A percentile compares a stretch with the other conserved stretches of the same genome.
Evolutionary conservation across 192 early-diverging fungal genomes (phyloP).

Genomic region (Phycomyces nitens): DNA sequence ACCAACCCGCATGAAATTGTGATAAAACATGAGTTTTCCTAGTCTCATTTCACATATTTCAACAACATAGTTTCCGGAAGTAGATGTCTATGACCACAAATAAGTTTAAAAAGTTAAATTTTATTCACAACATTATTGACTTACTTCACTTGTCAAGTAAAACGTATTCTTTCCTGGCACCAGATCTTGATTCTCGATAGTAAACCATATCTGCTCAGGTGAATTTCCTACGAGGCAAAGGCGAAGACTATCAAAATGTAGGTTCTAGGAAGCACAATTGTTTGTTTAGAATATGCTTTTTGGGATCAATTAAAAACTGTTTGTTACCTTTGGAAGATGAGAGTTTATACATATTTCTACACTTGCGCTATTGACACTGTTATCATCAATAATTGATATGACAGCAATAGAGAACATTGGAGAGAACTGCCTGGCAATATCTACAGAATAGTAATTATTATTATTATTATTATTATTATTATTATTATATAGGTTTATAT

Average conservation of each 20-base stretch:
- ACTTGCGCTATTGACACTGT: constrained; percentile 53
- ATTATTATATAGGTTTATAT: not conserved
- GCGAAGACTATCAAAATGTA: constrained; percentile 44
- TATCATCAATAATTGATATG: constrained; percentile 53
- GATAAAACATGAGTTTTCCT: constrained; percentile 56
- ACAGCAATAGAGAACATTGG: constrained; percentile 55
- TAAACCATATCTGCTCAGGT: constrained; percentile 51
- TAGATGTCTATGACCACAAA: constrained; percentile 38
- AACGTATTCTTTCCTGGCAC: constrained; percentile 49
- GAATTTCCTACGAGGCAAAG: constrained; percentile 49
- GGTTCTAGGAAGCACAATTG: constrained; percentile 21
- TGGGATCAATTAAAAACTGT: not conserved
- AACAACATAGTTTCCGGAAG: constrained; percentile 59
- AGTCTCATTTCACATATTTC: constrained; percentile 49
- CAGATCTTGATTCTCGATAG: constrained; percentile 39
- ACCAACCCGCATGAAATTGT: constrained; percentile 48
- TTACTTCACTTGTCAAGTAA: constrained; percentile 50
- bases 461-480: constrained; percentile 19
- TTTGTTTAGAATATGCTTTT: not conserved
- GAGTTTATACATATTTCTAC: constrained; percentile 53
- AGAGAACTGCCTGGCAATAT: constrained; percentile 44
- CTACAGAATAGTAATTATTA: constrained; percentile 25
- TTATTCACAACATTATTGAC: not conserved
- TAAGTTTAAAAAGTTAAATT: not conserved
- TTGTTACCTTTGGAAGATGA: constrained; percentile 52